phyloP scores from a whole-genome alignment of 441 rosid genomes.

The Metrosideros polymorpha region DNA sequence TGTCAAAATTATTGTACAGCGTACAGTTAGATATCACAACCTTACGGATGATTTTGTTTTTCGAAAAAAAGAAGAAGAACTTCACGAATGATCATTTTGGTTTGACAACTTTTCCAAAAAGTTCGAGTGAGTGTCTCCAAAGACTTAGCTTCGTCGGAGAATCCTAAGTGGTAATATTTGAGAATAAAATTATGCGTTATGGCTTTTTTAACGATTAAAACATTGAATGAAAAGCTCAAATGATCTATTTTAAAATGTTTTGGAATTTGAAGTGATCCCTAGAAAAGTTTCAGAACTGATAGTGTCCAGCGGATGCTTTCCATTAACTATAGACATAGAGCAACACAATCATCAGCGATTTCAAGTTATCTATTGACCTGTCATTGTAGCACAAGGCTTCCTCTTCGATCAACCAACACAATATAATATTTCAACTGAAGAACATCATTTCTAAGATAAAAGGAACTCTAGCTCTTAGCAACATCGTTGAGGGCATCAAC shows the following conservation, averaged over 20 bases:
- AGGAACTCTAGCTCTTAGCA: not conserved
- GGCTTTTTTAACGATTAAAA: not conserved
- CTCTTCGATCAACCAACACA: not conserved
- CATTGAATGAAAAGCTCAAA: not conserved
- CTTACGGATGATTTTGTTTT: not conserved
- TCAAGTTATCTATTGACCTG: not conserved
- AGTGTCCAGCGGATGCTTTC: not conserved
- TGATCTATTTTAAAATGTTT: not conserved
- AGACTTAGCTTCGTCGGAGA: not conserved
- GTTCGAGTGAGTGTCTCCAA: not conserved
- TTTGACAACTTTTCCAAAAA: not conserved
- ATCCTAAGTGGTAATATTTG: not conserved
- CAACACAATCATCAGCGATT: not conserved
- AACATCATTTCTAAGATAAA: not conserved
- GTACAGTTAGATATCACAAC: not conserved
- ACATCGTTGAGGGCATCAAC: not conserved
- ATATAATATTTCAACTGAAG: not conserved
- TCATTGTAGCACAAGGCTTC: not conserved
- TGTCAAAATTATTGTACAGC: not conserved
- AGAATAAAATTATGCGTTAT: not conserved
- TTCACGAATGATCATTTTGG: not conserved
- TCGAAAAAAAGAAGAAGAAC: not conserved
- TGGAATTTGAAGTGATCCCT: not conserved
- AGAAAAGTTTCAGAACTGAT: not conserved
- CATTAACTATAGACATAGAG: not conserved